Base-by-base conservation (phyloP, 345 rosid species). In the Aethionema arabicum region DNA sequence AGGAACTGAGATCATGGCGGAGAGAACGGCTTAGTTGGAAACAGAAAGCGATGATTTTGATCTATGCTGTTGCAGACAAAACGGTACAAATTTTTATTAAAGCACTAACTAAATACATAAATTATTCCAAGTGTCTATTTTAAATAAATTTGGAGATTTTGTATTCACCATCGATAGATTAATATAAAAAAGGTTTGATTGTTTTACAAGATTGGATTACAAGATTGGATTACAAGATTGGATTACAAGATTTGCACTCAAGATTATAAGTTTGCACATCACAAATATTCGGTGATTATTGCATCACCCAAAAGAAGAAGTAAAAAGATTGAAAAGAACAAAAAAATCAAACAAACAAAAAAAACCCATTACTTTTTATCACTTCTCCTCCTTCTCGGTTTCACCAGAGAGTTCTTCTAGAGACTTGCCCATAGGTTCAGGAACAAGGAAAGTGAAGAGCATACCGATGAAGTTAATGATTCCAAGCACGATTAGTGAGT, bases 381-480 rank as follows among this genome's bases (percentile, higher is more conserved):
- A 65, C 7, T 67, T 42, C 52, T 42, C 68, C 68, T 21, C 27
- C 27, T 21, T 21, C 27, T 74, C 86, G 2, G 79, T 66, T 59
- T 84, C 87, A 5, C 90, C 85, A 0, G 85, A 72, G 67, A 82
- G 60, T 56, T 82, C 87, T 72, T 82, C 84, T 11, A 82, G 70
- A 6, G 87, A 82, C 61, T 69, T 80, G 13, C 87, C 87, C 29
- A 77, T 82, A 0, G 85, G 69, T 69, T 83, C 87, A 0, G 87
- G 87, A 13, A 78, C 85, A 64, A 83, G 41, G 61, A 82, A 45
- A 2, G 84, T 82, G 69, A 76, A 82, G 11, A 75, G 0, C 41
- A 82, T 45, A 1, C 87, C 87, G 0, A 72, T 41, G 27, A 76
- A 62, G 57, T 80, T 83, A 27, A 80, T 35, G 2, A 65, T 66